Evolutionary conservation across 768 basidiomycete species (phyloP), one percentile per base, ranked within the genome.

Genomic region (Lactarius quietus): DNA sequence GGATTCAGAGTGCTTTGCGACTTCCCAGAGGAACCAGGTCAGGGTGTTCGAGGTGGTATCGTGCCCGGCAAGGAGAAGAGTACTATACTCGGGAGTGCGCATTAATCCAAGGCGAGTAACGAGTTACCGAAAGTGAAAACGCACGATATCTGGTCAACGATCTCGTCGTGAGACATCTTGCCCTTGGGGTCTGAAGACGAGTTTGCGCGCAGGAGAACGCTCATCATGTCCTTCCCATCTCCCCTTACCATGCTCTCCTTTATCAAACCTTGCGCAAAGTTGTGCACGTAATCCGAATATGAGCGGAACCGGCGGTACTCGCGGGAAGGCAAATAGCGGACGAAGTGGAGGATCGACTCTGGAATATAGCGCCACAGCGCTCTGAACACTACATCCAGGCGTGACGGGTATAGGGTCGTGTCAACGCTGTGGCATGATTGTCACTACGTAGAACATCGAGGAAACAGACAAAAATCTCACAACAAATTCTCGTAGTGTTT

Each of bases 171-270:
- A 8, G 57, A 43, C 53, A 69, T 28, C 36, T 58, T 67, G 41
- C 33, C 6, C 2, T 41, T 23, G 7, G 54, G 55, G 39, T 64
- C 29, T 53, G 57, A 59, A 1, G 68, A 63, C 12, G 41, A 26
- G n/a, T 69, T 69, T 29, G 68, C 66, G 43, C 66, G 68, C 26
- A 63, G 35, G n/a, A 69, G 66, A 20, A 67, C 59, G 56, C 67
- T 68, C 8, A 68, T 38, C 31, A 69, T 28, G 52, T 69, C 68
- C 28, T 63, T 67, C n/a, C 68, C 66, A 28, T 61, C 68, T 23
- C 39, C n/a, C n/a, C 36, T 57, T 17, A 35, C 20, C 17, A 28
- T 31, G 33, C 35, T 68, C 12, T 69, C 38, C 29, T 41, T 45
- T n/a, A 69, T 35, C 38, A 69, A 5, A 17, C 45, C 48, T 1